phyloP scores from a whole-genome alignment of 495 filamentous ascomycete species.

The Lasiosphaeria hispida region DNA sequence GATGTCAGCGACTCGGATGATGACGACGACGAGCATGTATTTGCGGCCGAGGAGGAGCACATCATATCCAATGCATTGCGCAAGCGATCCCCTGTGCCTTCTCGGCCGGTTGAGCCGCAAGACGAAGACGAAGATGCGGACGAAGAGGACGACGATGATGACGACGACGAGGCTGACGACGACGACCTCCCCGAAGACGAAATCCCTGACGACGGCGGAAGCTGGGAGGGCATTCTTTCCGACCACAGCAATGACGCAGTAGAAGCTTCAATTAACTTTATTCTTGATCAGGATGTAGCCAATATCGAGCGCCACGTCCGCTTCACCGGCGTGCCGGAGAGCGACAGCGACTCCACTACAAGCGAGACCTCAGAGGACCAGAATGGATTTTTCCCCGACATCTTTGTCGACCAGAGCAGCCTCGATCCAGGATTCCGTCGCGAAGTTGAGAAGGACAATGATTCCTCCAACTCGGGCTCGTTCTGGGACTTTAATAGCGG shows the following conservation, averaged over 20 bases:
- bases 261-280: conserved; percentile 42
- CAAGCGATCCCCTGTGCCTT: conserved; percentile 30
- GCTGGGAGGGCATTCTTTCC: conserved; percentile 58
- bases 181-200: conserved; percentile 33
- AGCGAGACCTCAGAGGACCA: conserved; percentile 45
- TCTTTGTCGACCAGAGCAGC: conserved; percentile 69
- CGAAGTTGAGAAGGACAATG: conserved; percentile 62
- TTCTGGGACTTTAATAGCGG: conserved; percentile 45
- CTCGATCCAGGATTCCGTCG: conserved; percentile 67
- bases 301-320: conserved; percentile 51
- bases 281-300: conserved; percentile 45
- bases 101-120: conserved; percentile 42
- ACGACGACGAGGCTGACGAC: conserved; percentile 42
- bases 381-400: conserved; percentile 61
- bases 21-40: conserved; percentile 66
- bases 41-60: conserved; percentile 69
- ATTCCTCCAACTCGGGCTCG: conserved; percentile 43
- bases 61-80: conserved; percentile 51
- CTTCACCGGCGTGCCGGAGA: conserved; percentile 47
- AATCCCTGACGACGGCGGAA: conserved; percentile 36
- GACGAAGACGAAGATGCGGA: conserved; percentile 32
- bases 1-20: conserved; percentile 75
- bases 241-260: conserved; percentile 50
- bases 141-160: conserved; percentile 33
- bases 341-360: conserved; percentile 46